Evolutionary conservation across 2,329 filamentous ascomycete genomes (phyloP), one percentile per base, ranked within the genome.

Genomic region (Xylaria sp.): DNA sequence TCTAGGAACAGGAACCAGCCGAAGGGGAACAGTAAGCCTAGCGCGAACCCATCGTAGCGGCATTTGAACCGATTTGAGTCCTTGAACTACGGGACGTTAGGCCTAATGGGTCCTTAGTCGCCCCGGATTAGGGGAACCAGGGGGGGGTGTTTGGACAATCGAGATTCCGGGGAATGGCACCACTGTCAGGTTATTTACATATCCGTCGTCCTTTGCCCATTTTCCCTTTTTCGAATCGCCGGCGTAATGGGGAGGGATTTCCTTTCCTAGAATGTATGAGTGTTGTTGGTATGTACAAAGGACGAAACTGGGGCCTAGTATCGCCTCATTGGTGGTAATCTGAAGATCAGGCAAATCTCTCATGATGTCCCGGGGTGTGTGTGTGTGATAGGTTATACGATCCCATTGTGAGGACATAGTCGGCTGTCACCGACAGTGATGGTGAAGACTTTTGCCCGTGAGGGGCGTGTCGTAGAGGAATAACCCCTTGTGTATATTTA

Each of bases 401-500:
- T 30, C 4, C 23, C 23, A 30, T 30, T 30, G 23, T 30, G 23
- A 30, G 23, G 23, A 30, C 23, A 30, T 13, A 5, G 8, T 42
- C 37, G 37, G 37, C 11, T 42, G 37, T 42, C 9, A 13, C 37
- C 37, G 37, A 10, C 37, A 13, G 11, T 42, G 11, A 42, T 42
- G 37, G 37, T 42, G 37, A 10, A 42, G 8, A 10, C 11, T 10
- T 42, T 9, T 13, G 37, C 37, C 9, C 9, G 1, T 42, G 37
- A 42, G 37, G 11, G 11, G 37, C 37, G 37, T 42, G 7, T 16
- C 30, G 35, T 9, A 42, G 18, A 50, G n/a, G 11, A 16, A 6
- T 13, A n/a, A 16, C 9, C 42, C 42, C 13, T 6, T 46, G 42
- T 46, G 13, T 46, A 46, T 46, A 46, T 63, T 59, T 63, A 63